A percentile compares a stretch with the other conserved stretches of the same genome.
These are phyloP conservation scores for Articulospora tetracladia DNA, from an alignment of 495 filamentous ascomycete species.

Conservation along the genomic window DNA sequence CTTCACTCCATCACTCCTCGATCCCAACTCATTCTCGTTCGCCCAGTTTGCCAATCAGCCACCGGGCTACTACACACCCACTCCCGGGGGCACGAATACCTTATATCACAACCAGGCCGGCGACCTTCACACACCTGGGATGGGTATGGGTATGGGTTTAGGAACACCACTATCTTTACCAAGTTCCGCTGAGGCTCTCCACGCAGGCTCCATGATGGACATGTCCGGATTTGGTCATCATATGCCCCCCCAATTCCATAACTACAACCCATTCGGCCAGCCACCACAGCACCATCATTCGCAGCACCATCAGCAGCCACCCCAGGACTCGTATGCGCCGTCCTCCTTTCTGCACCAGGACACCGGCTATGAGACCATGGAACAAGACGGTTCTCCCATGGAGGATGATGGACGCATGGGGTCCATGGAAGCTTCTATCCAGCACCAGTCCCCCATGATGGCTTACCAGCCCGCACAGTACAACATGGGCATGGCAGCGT, in stretches of 20 bases:
- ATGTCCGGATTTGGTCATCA: slow-evolving; percentile 48
- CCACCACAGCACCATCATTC: slow-evolving; percentile 58
- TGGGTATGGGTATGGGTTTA: slow-evolving; percentile 63
- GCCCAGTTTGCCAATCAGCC: slow-evolving; percentile 71
- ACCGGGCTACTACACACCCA: slow-evolving; percentile 84
- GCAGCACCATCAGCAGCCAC: slow-evolving; percentile 40
- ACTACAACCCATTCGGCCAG: slow-evolving; percentile 69
- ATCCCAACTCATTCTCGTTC: slow-evolving; percentile 80
- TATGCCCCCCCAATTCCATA: slow-evolving; percentile 65
- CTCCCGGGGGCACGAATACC: slow-evolving; percentile 77
- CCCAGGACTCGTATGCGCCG: slow-evolving; percentile 62
- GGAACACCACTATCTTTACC: slow-evolving; percentile 83
- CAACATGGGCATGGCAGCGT: slow-evolving; percentile 37
- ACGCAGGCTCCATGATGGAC: slow-evolving; percentile 53
- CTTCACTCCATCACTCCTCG: slow-evolving; percentile 83
- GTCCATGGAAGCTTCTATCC: slow-evolving; percentile 46
- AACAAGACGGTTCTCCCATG: slow-evolving; percentile 63
- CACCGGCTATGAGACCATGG: slow-evolving; percentile 73
- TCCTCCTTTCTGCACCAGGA: slow-evolving; percentile 76
- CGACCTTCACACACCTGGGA: slow-evolving; percentile 83
- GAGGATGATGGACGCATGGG: slow-evolving; percentile 43
- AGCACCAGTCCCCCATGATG: slow-evolving; percentile 43
- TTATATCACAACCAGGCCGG: slow-evolving; percentile 81
- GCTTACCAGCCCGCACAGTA: slow-evolving; percentile 34
- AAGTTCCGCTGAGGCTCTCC: slow-evolving; percentile 55